Conservation (phyloP, 2,329 filamentous ascomycete genomes). For the Aureobasidium subglaciale region DNA sequence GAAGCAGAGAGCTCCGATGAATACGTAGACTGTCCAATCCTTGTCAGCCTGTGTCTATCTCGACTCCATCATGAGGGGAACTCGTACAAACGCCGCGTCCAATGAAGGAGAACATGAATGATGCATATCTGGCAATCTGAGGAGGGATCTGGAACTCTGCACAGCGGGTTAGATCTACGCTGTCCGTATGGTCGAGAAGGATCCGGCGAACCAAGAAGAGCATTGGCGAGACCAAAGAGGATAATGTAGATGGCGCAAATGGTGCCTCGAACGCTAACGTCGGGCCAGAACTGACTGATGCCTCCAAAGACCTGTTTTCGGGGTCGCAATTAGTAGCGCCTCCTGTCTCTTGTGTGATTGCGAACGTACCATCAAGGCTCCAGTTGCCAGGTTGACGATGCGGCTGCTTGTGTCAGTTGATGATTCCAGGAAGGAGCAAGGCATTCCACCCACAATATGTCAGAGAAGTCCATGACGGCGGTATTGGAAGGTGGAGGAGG, state of each 20-base stretch:
- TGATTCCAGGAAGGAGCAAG: too few species aligned
- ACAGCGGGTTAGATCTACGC: constrained; percentile 22
- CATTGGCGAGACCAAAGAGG: constrained; percentile 67
- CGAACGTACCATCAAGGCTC: constrained; percentile 7
- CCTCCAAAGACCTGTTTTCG: constrained; percentile 54
- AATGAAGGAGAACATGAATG: constrained; percentile 96
- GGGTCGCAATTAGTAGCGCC: background rate
- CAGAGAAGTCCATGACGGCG: constrained; percentile 75
- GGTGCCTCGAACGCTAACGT: constrained; percentile 55
- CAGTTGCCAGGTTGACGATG: constrained; percentile 68
- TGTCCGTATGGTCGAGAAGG: background rate
- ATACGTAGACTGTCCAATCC: constrained; percentile 75
- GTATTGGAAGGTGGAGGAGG: background rate
- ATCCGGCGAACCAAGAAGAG: constrained; percentile 4
- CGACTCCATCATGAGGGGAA: background rate
- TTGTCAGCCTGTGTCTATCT: background rate
- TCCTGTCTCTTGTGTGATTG: background rate
- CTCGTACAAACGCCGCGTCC: constrained; percentile 77
- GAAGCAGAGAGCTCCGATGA: constrained; percentile 80
- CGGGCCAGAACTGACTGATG: constrained; percentile 61
- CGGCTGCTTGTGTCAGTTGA: constrained; percentile 59
- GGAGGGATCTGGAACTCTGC: constrained; percentile 89
- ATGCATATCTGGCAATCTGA: constrained; percentile 86
- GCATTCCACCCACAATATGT: constrained; percentile 68
- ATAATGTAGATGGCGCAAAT: constrained; percentile 84